Conservation (phyloP, 371 early-diverging fungal species). For the Mortierella sp. region DNA sequence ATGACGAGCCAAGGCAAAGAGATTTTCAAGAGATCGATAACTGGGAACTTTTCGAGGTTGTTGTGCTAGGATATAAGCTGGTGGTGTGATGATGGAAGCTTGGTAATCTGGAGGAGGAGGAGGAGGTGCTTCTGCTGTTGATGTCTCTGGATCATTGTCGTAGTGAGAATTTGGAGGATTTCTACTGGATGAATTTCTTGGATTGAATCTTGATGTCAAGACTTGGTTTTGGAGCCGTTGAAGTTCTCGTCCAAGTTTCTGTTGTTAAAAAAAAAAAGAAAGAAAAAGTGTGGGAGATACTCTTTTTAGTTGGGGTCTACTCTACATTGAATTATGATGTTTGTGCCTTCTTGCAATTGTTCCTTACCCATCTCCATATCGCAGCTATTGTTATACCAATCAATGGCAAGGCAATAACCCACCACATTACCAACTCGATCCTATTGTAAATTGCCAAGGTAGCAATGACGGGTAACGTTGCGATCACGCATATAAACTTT, state of each 20-base stretch:
- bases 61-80: conserved; percentile 25
- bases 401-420: conserved; percentile 21
- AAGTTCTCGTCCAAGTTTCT: not conserved
- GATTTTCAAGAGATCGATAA: conserved; percentile 21
- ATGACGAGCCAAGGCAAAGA: conserved; percentile 16
- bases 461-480: conserved; percentile 19
- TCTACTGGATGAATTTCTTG: not conserved
- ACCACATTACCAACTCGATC: conserved; percentile 27
- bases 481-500: conserved; percentile 25
- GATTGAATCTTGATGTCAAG: not conserved
- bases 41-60: conserved; percentile 24
- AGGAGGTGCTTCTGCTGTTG: not conserved
- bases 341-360: not conserved
- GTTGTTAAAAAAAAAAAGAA: not conserved
- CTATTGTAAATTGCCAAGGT: conserved; percentile 25
- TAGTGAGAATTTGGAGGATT: not conserved
- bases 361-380: conserved; percentile 23
- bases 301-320: not conserved
- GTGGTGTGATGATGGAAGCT: conserved; percentile 25
- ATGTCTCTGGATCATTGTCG: not conserved
- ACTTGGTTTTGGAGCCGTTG: not conserved
- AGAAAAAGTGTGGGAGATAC: not conserved
- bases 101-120: conserved; percentile 27
- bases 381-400: conserved; percentile 13
- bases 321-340: no score